These are phyloP conservation scores for Xylogone sp. DNA, from an alignment of 2,329 filamentous ascomycete species.

Conservation along the genomic window DNA sequence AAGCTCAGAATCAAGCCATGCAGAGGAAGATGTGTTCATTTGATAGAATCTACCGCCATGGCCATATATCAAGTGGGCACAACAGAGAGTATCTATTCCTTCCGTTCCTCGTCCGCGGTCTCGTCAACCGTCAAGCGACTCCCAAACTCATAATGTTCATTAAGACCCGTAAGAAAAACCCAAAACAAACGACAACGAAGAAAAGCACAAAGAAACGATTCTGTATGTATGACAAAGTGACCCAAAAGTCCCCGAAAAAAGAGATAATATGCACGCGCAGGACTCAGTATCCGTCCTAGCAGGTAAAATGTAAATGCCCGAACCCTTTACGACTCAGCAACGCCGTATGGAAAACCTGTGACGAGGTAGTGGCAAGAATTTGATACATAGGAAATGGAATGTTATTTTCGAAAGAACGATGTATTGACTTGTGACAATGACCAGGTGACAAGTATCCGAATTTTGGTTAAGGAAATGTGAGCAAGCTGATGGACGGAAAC, in stretches of 20 bases:
- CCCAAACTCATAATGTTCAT: neutral
- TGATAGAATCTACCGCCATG: neutral
- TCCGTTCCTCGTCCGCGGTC: neutral
- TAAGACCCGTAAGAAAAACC: neutral
- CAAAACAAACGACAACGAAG: neutral
- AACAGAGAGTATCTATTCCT: neutral
- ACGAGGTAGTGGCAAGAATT: neutral
- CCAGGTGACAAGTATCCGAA: neutral
- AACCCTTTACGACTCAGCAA: neutral
- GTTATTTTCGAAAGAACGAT: neutral
- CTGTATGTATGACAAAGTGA: neutral
- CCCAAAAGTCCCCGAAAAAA: neutral
- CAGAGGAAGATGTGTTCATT: neutral
- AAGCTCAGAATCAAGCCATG: too few relatives aligned
- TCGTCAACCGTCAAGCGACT: neutral
- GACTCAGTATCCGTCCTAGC: neutral
- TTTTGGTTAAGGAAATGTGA: neutral
- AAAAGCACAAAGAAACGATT: neutral
- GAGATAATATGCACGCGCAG: neutral
- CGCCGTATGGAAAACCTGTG: neutral
- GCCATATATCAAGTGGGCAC: neutral
- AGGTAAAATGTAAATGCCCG: neutral
- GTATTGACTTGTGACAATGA: neutral
- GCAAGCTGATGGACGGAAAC: neutral
- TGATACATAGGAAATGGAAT: neutral